Percentiles rank a stretch among this genome's conserved stretches.
These are phyloP conservation scores for Aspergillus sparsus DNA, from an alignment of 495 filamentous ascomycete species.

Conservation along the genomic window DNA sequence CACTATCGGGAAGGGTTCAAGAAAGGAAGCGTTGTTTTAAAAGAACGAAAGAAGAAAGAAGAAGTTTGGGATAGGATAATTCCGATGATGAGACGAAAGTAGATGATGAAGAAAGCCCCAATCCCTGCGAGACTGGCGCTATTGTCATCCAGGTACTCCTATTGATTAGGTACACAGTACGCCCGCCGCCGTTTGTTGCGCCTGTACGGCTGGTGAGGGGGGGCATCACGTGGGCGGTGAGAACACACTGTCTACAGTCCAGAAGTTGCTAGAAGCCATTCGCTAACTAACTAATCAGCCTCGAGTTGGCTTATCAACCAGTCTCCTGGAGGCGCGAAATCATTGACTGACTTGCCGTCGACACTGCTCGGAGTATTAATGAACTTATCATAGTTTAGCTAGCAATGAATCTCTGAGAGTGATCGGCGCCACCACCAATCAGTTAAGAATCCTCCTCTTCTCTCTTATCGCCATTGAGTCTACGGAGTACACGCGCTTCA, in stretches of 20 bases:
- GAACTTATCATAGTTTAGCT: too few relatives aligned
- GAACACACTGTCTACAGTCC: not conserved
- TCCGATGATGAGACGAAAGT: not conserved
- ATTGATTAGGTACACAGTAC: slow-evolving; percentile 8
- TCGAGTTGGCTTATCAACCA: not conserved
- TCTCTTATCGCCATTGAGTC: not conserved
- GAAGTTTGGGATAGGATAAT: not conserved
- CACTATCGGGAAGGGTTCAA: not conserved
- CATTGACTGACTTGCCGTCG: too few relatives aligned
- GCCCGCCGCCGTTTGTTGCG: slow-evolving; percentile 4
- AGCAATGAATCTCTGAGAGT: too few relatives aligned
- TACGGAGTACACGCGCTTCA: slow-evolving; percentile 21
- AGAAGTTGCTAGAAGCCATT: slow-evolving; percentile 25
- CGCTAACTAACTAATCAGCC: slow-evolving; percentile 15
- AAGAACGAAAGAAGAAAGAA: not conserved
- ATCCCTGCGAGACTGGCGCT: slow-evolving; percentile 6
- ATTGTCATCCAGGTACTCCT: slow-evolving; percentile 4
- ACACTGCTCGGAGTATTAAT: too few relatives aligned
- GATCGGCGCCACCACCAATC: not conserved
- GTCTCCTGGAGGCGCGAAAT: not conserved
- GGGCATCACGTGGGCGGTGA: slow-evolving; percentile 26
- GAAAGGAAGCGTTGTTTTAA: not conserved
- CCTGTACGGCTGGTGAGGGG: slow-evolving; percentile 3
- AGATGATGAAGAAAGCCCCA: slow-evolving; percentile 6
- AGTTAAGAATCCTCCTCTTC: not conserved